Base-by-base conservation (phyloP, 352 stramenopile genomes). In the Globisporangium radiosum region DNA sequence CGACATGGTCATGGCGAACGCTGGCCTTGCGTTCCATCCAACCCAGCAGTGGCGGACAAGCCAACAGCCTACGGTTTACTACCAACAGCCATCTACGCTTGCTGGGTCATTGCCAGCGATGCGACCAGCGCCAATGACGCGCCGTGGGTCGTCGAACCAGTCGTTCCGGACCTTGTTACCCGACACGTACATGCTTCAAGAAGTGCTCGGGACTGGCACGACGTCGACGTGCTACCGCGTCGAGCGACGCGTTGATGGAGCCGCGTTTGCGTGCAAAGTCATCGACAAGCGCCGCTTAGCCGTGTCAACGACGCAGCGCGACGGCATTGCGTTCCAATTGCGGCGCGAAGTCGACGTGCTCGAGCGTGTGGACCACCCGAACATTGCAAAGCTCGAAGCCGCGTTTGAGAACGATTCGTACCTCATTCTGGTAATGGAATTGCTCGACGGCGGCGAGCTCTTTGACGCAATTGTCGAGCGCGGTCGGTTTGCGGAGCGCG, bases 401-500 rank as follows among this genome's bases (percentile, higher is more conserved):
- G 64, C 75, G 10, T 91, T 87, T 45, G 81, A 91, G 58, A 81
- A 85, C 54, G 76, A 88, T 39, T 71, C 72, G 33, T 88, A 76
- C 60, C 65, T 87, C 15, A 81, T 88, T 43, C 43, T 88, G 9
- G 63, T 93, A 39, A 91, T 88, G 76, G 81, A 92, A 62, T 68
- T 88, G 14, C 62, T 90, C n/a, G 75, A 86, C 43, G 84, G 81
- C 11, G 84, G 84, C 44, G 84, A 94, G 66, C 70, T 94, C 19
- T 94, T 94, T 59, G 84, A 94, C 47, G 78, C 80, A 3, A 88
- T 94, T 47, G 72, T 94, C 10, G 70, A 90, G 52, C 76, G 73
- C 37, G 81, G 78, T 2, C 68, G 71, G 1, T 85, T 89, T 47
- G 69, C 67, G 0, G 84, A 94, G 47, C 51, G 47, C 2, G 78